Base-by-base conservation (phyloP, 371 early-diverging fungal species). In the Rhizopus delemar region DNA sequence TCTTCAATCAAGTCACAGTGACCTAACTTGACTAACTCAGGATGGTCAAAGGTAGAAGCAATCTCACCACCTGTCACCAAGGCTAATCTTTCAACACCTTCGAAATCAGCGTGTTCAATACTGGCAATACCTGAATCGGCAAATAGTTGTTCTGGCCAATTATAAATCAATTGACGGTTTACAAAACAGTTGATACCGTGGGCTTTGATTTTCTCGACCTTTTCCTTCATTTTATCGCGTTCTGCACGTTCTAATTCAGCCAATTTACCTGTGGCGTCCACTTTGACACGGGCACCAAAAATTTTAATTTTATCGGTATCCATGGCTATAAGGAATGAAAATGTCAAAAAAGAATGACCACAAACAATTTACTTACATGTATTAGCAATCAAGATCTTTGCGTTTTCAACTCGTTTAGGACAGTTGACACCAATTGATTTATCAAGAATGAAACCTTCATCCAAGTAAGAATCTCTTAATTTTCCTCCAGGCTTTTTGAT, bases 301-400 rank as follows among this genome's bases (percentile, higher is more conserved):
- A 99, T 93, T 86, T 99, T 99, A 78, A 99, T 95, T 78, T 99
- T 99, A 75, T 99, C 99, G 15, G 98, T 95, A 80, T 99, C 99
- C 97, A 99, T 96, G 52, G 98, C 92, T 87, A 74, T 32, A 36
- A 54, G 3, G 41, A 29, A 34, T 38, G 8, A 50, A 54, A 35
- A 38, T 51, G 63, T 34, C 41, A 38, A 1, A 22, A 46, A 7
- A 50, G n/a, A 39, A 22, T 53, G 9, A 49, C 57, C 41, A 8
- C 16, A 34, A 8, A 15, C 8, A 8, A 31, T 12, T 5, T 7
- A 77, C 83, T 77, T 82, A 91, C 93, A 90, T 62, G 99, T 99
- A 74, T 99, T 99, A 69, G 98, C 99, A 75, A 99, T 88, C 73
- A 99, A 82, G 65, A 99, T 96, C 65, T 90, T 95, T 39, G 97